These are phyloP conservation scores for Euryodendron excelsum DNA, from an alignment of 148 eudicot species.

Conservation along the genomic window DNA sequence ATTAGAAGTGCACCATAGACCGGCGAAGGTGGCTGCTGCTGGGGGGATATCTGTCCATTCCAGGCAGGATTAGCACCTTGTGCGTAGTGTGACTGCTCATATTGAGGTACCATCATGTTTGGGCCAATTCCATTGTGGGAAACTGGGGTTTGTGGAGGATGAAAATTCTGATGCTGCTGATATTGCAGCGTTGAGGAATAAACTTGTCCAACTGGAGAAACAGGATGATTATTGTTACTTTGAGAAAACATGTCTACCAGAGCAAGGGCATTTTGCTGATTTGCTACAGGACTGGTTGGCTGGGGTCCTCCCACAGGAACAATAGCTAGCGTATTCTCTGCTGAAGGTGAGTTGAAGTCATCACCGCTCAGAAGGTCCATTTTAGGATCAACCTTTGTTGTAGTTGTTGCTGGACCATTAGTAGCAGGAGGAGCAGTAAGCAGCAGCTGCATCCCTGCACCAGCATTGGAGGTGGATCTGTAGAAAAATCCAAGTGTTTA, in stretches of 20 bases:
- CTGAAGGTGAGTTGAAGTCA: conserved; percentile 53
- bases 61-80: conserved; percentile 59
- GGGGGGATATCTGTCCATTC: conserved; percentile 60
- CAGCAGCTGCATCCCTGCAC: conserved; percentile 28
- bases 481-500: conserved; percentile 12
- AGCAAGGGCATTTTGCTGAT: conserved; percentile 80
- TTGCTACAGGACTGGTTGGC: conserved; percentile 57
- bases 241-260: conserved; percentile 77
- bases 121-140: conserved; percentile 57
- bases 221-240: conserved; percentile 38
- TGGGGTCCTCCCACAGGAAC: conserved; percentile 81
- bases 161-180: conserved; percentile 66
- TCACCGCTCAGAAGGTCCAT: conserved; percentile 93
- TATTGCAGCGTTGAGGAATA: conserved; percentile 49
- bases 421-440: conserved; percentile 49
- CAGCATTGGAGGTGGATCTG: conserved; percentile 62
- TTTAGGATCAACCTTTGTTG: conserved; percentile 41
- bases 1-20: conserved; percentile 51
- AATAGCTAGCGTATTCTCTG: conserved; percentile 65
- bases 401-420: conserved; percentile 50
- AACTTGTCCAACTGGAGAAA: conserved; percentile 43
- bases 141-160: conserved; percentile 44
- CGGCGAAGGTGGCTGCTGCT: conserved; percentile 64
- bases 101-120: conserved; percentile 42
- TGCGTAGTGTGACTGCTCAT: conserved; percentile 50